A percentile compares a stretch with the other conserved stretches of the same genome.
phyloP scores from a whole-genome alignment of 2,329 filamentous ascomycete species.

The Ophiocordyceps camponoti-saundersi region DNA sequence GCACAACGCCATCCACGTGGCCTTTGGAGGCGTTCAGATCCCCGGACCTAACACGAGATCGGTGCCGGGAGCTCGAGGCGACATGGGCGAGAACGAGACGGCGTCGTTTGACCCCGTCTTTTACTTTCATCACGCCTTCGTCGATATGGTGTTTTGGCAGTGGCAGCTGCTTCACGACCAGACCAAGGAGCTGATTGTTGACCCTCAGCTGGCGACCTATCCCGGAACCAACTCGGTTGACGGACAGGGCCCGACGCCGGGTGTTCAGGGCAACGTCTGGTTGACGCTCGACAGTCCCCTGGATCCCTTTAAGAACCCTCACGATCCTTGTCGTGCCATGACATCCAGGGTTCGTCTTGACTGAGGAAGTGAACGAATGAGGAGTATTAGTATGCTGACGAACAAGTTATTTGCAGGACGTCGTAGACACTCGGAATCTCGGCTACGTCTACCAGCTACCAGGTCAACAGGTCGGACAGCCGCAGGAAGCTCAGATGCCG shows the following conservation, averaged over 20 bases:
- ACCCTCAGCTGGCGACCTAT: not conserved
- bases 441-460: conserved; percentile 5
- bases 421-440: conserved; percentile 2
- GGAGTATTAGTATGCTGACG: not conserved
- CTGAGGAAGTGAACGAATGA: not conserved
- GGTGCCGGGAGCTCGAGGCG: conserved; percentile 11
- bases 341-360: not conserved
- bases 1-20: conserved; percentile 12
- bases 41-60: conserved; percentile 1
- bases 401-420: conserved; percentile 1
- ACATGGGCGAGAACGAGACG: conserved; percentile 17
- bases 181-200: conserved; percentile 1
- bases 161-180: conserved; percentile 10
- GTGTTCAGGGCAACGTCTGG: conserved; percentile 1
- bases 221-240: conserved; percentile 4
- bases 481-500: not conserved
- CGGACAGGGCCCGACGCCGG: conserved; percentile 3
- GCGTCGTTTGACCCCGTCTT: conserved; percentile 16
- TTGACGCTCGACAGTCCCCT: conserved; percentile 5
- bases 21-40: conserved; percentile 10
- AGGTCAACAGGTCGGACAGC: not conserved
- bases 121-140: conserved; percentile 14
- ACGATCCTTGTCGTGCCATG: not conserved
- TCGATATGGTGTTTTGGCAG: conserved; percentile 13
- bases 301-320: conserved; percentile 3